These are phyloP conservation scores for Vitis hybrid DNA, from an alignment of 177 flowering plant genomes.

Conservation along the genomic window DNA sequence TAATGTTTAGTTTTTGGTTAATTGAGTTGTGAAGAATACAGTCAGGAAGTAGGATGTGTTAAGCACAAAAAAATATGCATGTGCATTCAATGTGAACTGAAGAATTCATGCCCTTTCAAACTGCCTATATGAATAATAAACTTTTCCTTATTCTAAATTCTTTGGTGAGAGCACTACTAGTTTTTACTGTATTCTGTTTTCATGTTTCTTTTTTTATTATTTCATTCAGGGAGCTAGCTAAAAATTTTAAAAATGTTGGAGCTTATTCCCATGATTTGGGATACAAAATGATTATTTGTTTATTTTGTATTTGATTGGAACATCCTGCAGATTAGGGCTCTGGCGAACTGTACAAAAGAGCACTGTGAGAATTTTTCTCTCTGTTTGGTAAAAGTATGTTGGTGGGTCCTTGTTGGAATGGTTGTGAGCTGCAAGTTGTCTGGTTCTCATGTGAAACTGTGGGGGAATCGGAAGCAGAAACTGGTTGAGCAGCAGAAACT, in stretches of 20 bases:
- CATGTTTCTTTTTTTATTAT: too few species aligned
- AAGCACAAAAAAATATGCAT: neutral
- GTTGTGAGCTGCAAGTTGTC: conserved; percentile 35
- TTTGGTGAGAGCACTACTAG: neutral
- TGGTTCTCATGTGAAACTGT: conserved; percentile 16
- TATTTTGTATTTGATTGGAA: conserved; percentile 29
- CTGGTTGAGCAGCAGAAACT: conserved; percentile 20
- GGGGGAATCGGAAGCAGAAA: conserved; percentile 22
- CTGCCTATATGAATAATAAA: neutral
- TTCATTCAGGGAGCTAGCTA: too few species aligned
- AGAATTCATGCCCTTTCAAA: neutral
- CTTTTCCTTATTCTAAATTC: neutral
- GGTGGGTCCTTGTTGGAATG: conserved; percentile 49
- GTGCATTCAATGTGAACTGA: neutral
- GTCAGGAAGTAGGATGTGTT: neutral
- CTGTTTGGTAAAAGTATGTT: conserved; percentile 33
- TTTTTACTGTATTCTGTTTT: too few species aligned
- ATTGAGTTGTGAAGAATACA: neutral
- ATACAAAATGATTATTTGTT: neutral
- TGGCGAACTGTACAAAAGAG: conserved; percentile 16
- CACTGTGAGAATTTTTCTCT: conserved; percentile 16
- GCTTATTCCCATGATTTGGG: neutral
- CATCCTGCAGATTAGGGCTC: conserved; percentile 11
- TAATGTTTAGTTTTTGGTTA: neutral
- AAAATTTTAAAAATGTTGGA: neutral